Evolutionary conservation across 306 rosid species (phyloP).

Genomic region (Rosa persica): DNA sequence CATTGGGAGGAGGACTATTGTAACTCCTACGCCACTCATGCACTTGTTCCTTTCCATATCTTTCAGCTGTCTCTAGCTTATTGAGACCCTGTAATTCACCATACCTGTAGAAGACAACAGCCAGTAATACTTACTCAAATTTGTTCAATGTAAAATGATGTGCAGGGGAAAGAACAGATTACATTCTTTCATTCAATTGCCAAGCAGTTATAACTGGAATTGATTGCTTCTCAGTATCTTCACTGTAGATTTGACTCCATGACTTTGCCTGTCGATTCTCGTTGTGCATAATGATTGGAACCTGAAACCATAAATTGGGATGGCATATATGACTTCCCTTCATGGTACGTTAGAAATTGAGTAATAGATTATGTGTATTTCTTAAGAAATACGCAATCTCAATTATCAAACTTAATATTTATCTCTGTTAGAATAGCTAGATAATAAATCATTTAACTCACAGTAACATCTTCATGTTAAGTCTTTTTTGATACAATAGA

Average conservation of each 20-base stretch:
- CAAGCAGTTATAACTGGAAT: constrained; percentile 72
- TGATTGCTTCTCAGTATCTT: constrained; percentile 70
- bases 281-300: constrained; percentile 55
- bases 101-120: constrained; percentile 48
- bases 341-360: neutral
- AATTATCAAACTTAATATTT: neutral
- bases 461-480: neutral
- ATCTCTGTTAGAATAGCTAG: neutral
- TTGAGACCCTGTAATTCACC: constrained; percentile 85
- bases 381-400: neutral
- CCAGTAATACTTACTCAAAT: neutral
- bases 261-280: constrained; percentile 63
- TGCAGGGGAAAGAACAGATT: constrained; percentile 9
- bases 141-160: neutral
- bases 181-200: constrained; percentile 90
- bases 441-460: neutral
- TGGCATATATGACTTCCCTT: constrained; percentile 14
- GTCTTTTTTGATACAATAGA: neutral
- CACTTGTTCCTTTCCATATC: constrained; percentile 71
- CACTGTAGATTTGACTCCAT: constrained; percentile 71
- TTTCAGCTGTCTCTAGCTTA: constrained; percentile 78
- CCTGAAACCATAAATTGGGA: constrained; percentile 36
- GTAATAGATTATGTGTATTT: neutral
- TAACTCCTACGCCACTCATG: constrained; percentile 88
- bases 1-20: constrained; percentile 74